Evolutionary conservation across 73 alveolate species (phyloP).

Genomic region (Paramecium caudatum): DNA sequence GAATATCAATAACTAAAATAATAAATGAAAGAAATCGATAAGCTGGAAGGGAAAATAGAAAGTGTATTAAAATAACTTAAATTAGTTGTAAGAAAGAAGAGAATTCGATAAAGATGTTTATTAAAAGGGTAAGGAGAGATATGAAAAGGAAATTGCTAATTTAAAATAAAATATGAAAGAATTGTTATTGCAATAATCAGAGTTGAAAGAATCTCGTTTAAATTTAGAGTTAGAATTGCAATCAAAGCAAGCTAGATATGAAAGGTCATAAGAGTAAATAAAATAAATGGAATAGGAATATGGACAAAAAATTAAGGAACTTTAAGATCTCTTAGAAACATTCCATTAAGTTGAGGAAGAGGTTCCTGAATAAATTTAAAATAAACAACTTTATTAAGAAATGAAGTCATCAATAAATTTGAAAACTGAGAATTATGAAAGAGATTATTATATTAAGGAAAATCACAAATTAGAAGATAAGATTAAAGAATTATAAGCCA

Average conservation of each 20-base stretch:
- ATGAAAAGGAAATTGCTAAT: conserved; percentile 22
- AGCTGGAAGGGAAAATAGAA: conserved; percentile 26
- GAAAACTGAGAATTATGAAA: conserved; percentile 34
- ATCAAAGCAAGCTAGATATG: conserved; percentile 38
- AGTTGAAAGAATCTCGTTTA: conserved; percentile 14
- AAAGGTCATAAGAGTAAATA: not conserved
- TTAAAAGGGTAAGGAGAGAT: conserved; percentile 45
- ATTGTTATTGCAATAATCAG: not conserved
- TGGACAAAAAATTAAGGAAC: conserved; percentile 11
- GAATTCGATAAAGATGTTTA: conserved; percentile 51
- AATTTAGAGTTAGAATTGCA: conserved; percentile 37
- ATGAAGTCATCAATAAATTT: not conserved
- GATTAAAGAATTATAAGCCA: conserved; percentile 28
- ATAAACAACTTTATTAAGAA: conserved; percentile 24
- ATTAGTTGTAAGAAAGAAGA: conserved; percentile 39
- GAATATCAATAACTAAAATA: not conserved
- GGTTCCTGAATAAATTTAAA: not conserved
- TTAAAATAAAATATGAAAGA: conserved; percentile 23
- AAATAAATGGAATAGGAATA: not conserved
- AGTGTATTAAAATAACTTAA: not conserved
- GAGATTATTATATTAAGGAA: conserved; percentile 52
- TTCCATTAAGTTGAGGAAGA: conserved; percentile 26
- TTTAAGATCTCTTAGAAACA: conserved; percentile 6
- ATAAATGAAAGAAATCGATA: not conserved
- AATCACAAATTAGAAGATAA: conserved; percentile 61